Percentiles rank a stretch among this genome's conserved stretches.
Evolutionary conservation across 139 green algal genomes (phyloP).

Genomic region (Chlorella sp.): DNA sequence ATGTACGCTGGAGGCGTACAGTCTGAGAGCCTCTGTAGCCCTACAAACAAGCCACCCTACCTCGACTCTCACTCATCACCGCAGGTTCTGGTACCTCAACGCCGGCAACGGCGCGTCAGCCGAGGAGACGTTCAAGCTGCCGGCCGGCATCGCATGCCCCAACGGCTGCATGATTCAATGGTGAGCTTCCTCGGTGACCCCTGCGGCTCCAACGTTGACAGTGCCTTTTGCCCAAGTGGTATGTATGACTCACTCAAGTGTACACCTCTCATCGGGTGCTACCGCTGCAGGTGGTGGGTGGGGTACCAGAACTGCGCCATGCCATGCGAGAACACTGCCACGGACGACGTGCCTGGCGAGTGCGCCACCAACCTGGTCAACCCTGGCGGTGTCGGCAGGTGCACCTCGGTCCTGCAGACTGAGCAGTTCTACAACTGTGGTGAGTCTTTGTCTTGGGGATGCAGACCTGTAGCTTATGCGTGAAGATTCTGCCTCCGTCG

Average conservation of each 20-base stretch:
- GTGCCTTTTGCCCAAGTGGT: background rate
- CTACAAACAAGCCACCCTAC: too few relatives aligned
- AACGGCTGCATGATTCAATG: background rate
- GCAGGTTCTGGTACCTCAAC: background rate
- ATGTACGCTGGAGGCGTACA: too few relatives aligned
- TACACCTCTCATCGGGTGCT: background rate
- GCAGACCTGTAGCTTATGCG: too few relatives aligned
- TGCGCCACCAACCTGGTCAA: slow-evolving; percentile 9
- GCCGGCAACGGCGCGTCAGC: background rate
- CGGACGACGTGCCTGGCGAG: slow-evolving; percentile 14
- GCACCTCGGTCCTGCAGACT: too few relatives aligned
- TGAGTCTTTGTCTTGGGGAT: too few relatives aligned
- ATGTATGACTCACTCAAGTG: background rate
- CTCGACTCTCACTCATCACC: too few relatives aligned
- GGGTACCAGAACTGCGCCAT: slow-evolving; percentile 25
- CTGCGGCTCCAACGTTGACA: background rate
- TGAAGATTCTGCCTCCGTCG: too few relatives aligned
- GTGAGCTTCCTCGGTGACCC: too few relatives aligned
- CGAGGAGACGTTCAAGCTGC: background rate
- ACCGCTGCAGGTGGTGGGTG: slow-evolving; percentile 14
- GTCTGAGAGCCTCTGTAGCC: too few relatives aligned
- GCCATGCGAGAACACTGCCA: background rate
- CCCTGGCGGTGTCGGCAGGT: too few relatives aligned
- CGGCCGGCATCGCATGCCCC: background rate
- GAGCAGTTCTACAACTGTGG: too few relatives aligned